These are phyloP conservation scores for Adansonia madagascariensis DNA, from an alignment of 441 rosid species.

Conservation along the genomic window DNA sequence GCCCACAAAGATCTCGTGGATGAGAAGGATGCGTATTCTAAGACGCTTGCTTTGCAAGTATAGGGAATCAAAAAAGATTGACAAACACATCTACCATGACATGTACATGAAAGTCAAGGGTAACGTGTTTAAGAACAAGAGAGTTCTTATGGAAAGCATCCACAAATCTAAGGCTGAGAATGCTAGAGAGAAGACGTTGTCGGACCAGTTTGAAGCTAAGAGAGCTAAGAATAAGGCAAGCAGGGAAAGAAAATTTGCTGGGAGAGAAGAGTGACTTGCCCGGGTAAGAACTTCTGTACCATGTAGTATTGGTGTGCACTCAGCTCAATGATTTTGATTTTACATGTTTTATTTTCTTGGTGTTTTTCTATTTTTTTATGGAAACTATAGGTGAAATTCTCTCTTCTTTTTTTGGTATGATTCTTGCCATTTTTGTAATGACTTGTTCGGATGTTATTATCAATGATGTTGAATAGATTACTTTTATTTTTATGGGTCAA, in stretches of 20 bases:
- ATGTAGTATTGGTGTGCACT: background rate
- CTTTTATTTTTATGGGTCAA: background rate
- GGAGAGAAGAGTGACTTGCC: constrained; percentile 64
- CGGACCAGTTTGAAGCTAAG: constrained; percentile 56
- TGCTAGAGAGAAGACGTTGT: constrained; percentile 49
- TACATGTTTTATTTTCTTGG: background rate
- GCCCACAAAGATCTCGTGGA: constrained; percentile 39
- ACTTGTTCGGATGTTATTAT: background rate
- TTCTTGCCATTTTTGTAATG: constrained; percentile 22
- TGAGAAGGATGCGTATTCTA: constrained; percentile 57
- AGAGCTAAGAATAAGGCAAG: constrained; percentile 48
- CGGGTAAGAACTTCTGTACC: constrained; percentile 8
- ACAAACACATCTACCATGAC: constrained; percentile 80
- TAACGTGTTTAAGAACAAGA: constrained; percentile 74
- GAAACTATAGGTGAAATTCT: background rate
- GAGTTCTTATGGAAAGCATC: constrained; percentile 48
- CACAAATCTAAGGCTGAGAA: constrained; percentile 58
- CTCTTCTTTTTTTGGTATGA: background rate
- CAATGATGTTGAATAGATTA: background rate
- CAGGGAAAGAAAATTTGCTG: constrained; percentile 51
- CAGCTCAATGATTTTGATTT: background rate
- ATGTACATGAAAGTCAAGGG: constrained; percentile 91
- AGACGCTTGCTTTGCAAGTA: constrained; percentile 65
- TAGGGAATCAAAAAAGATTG: constrained; percentile 56
- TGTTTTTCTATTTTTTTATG: background rate